These are phyloP conservation scores for Wickerhamiella azyma DNA, from an alignment of 805 yeast species.

Conservation along the genomic window DNA sequence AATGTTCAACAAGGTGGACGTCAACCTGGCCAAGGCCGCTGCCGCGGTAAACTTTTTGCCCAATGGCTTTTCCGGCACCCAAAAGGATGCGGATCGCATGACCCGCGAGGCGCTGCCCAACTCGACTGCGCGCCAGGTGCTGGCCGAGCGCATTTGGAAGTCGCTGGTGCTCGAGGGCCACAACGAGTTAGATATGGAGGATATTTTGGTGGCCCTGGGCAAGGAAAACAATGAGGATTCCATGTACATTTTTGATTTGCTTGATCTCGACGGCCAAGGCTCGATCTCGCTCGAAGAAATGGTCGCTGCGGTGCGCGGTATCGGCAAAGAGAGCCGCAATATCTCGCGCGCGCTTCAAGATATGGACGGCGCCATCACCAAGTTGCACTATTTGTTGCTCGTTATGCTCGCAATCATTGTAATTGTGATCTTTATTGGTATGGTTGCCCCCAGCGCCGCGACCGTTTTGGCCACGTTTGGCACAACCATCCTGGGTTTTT, in stretches of 20 bases:
- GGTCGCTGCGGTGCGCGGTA: constrained; percentile 22
- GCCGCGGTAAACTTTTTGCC: not conserved
- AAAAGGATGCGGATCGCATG: constrained; percentile 14
- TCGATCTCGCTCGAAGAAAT: constrained; percentile 28
- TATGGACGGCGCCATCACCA: constrained; percentile 29
- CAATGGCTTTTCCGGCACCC: constrained; percentile 5
- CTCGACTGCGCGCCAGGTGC: constrained; percentile 19
- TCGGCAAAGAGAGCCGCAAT: constrained; percentile 26
- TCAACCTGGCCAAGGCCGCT: not conserved
- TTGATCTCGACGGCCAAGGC: constrained; percentile 27
- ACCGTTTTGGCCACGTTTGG: constrained; percentile 31
- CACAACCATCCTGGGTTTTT: constrained; percentile 27
- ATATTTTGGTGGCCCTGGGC: constrained; percentile 25
- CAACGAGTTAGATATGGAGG: constrained; percentile 23
- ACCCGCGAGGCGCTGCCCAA: constrained; percentile 25
- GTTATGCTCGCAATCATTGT: constrained; percentile 24
- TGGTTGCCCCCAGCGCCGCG: constrained; percentile 29
- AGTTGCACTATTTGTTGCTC: constrained; percentile 27
- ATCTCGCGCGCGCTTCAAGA: constrained; percentile 28
- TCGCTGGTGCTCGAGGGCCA: constrained; percentile 29
- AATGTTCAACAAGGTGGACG: constrained; percentile 3
- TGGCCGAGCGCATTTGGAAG: constrained; percentile 30
- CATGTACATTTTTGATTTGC: constrained; percentile 22
- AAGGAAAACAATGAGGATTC: constrained; percentile 22
- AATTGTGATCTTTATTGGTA: constrained; percentile 29